These are phyloP conservation scores for Pythium brassicae DNA, from an alignment of 352 stramenopile genomes.

Conservation along the genomic window DNA sequence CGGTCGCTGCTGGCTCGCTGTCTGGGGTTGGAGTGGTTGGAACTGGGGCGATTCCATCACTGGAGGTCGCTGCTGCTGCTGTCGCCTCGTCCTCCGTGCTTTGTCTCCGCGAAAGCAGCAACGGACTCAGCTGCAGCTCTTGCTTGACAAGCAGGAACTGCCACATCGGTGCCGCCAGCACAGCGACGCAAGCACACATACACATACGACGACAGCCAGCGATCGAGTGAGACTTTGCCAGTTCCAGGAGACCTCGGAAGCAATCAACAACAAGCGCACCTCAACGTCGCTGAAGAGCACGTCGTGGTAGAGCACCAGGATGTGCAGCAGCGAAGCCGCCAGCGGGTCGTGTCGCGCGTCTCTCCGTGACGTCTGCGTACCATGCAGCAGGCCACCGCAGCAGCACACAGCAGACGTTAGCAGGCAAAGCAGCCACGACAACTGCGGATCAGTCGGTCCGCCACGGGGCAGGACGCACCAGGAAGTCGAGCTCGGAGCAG, in stretches of 20 bases:
- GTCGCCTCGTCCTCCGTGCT: background rate
- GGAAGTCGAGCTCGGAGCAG: constrained; percentile 51
- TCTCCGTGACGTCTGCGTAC: constrained; percentile 31
- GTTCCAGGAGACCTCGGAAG: too few relatives aligned
- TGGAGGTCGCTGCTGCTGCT: background rate
- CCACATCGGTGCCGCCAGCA: background rate
- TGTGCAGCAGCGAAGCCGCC: constrained; percentile 42
- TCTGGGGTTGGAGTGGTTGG: too few relatives aligned
- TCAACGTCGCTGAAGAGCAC: constrained; percentile 71
- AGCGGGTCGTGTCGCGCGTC: constrained; percentile 33
- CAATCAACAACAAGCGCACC: constrained; percentile 28
- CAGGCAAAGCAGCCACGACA: background rate
- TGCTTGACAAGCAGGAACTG: constrained; percentile 52
- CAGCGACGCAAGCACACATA: too few relatives aligned
- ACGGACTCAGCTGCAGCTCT: constrained; percentile 32
- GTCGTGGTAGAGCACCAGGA: constrained; percentile 62
- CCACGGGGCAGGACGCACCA: constrained; percentile 30
- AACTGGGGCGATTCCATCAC: background rate
- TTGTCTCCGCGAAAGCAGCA: constrained; percentile 1
- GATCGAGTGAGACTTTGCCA: too few relatives aligned
- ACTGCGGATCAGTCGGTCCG: background rate
- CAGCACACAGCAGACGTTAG: background rate
- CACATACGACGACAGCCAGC: background rate
- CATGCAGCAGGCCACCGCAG: too few relatives aligned
- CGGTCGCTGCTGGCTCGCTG: too few relatives aligned